Evolutionary conservation across 495 filamentous ascomycete genomes (phyloP), one percentile per base, ranked within the genome.

Genomic region (Staphylotrichum tortipilum): DNA sequence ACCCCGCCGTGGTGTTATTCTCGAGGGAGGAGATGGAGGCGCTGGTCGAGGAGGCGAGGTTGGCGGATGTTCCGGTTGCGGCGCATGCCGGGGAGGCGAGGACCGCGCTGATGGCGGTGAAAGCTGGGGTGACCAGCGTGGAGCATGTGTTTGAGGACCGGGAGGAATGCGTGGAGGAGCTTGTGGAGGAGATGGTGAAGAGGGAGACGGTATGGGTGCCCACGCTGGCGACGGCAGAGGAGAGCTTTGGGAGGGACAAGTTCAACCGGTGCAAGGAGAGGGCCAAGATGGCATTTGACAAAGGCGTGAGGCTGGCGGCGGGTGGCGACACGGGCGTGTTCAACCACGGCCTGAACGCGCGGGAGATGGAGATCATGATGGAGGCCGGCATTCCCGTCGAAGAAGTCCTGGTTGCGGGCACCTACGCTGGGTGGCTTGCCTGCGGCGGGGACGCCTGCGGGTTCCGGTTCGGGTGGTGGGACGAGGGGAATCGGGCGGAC

Each of bases 321-420:
- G 76, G 76, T 2, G 76, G 75, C 2, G 76, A 78, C 41, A 78
- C 73, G 4, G 76, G 76, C 2, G 60, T 70, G 0, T 74, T 77
- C 49, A 54, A 68, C 22, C 76, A 79, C 36, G 76, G 76, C 0
- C 62, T 73, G 30, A 77, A 77, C 48, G 66, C 49, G 2, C 46
- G 73, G 0, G 76, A 78, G 56, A 29, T 78, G 33, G 75, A 78
- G 56, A 42, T 78, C 8, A 66, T 79, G 67, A 44, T 68, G 4
- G 61, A 76, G 28, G 70, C 72, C n/a, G 76, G 73, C 3, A 58
- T 79, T 14, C 68, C 74, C 0, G 34, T 78, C 1, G 70, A 63
- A 42, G 72, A 76, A 35, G 64, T 69, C 1, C 59, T 78, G 29
- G 65, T 66, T 15, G 67, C 71, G 26, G 67, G 60, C 15, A 78